A percentile compares a stretch with the other conserved stretches of the same genome.
These are phyloP conservation scores for Lepidium aucheri DNA, from an alignment of 345 rosid genomes.

Conservation along the genomic window DNA sequence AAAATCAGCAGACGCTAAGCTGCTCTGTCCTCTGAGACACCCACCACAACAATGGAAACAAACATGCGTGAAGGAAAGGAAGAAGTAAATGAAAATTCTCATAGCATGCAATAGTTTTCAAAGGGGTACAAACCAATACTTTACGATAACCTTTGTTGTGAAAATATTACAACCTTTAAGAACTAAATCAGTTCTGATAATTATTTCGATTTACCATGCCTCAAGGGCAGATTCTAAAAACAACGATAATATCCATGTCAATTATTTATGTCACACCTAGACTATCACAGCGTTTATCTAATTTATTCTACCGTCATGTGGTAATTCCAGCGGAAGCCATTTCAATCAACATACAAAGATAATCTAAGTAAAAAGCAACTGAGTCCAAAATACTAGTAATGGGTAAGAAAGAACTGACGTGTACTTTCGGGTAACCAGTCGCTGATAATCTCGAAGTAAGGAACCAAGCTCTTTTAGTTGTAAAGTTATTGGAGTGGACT, in stretches of 20 bases:
- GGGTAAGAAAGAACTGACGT: slow-evolving; percentile 41
- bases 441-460: slow-evolving; percentile 84
- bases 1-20: slow-evolving; percentile 31
- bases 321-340: background rate
- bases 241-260: background rate
- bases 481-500: slow-evolving; percentile 42
- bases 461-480: slow-evolving; percentile 72
- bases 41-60: slow-evolving; percentile 3
- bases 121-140: background rate
- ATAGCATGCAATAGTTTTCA: background rate
- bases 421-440: slow-evolving; percentile 42
- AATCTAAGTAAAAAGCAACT: background rate
- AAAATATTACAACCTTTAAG: background rate
- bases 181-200: background rate
- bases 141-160: background rate
- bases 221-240: background rate
- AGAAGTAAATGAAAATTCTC: background rate
- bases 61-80: background rate
- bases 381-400: background rate
- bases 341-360: background rate
- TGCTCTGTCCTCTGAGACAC: slow-evolving; percentile 41
- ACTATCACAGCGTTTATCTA: background rate
- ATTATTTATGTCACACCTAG: background rate
- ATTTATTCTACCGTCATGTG: background rate
- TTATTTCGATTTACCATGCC: background rate